Evolutionary conservation across 176 grass and related monocot genomes (phyloP).

Genomic region (Pontederia crassipes): DNA sequence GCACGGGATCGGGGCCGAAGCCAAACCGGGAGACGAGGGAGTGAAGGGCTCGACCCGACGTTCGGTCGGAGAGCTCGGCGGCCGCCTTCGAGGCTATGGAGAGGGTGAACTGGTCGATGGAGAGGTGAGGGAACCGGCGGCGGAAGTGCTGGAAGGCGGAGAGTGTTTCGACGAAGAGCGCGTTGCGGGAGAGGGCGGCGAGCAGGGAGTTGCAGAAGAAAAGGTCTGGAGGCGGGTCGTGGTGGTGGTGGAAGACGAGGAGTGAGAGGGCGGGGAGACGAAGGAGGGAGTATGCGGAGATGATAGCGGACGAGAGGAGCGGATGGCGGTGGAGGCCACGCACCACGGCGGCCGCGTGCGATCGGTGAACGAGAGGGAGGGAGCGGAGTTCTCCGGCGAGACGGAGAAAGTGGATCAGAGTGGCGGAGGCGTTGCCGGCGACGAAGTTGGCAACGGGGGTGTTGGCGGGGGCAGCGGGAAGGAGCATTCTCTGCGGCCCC

Average conservation of each 20-base stretch:
- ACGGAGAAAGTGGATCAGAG: constrained; percentile 4
- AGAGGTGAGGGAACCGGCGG: neutral
- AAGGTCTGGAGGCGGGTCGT: neutral
- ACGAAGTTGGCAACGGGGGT: constrained; percentile 19
- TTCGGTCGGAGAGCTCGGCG: constrained; percentile 2
- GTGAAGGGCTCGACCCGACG: neutral
- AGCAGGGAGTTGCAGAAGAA: constrained; percentile 8
- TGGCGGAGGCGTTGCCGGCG: constrained; percentile 26
- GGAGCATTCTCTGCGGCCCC: neutral
- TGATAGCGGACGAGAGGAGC: constrained; percentile 24
- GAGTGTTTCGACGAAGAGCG: neutral
- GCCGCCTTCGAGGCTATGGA: constrained; percentile 12
- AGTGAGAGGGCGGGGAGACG: neutral
- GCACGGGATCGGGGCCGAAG: constrained; percentile 2
- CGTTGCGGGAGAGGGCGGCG: constrained; percentile 9
- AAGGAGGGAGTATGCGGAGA: constrained; percentile 35
- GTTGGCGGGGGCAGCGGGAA: constrained; percentile 36
- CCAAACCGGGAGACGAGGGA: constrained; percentile 5
- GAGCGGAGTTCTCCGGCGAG: neutral
- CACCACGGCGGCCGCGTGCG: constrained; percentile 18
- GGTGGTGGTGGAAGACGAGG: neutral
- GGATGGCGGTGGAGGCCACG: constrained; percentile 26
- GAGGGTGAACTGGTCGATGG: constrained; percentile 11
- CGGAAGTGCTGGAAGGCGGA: neutral
- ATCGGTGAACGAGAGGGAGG: neutral